These are phyloP conservation scores for Musa schizocarpa DNA, from an alignment of 176 grass and related monocot genomes.

Conservation along the genomic window DNA sequence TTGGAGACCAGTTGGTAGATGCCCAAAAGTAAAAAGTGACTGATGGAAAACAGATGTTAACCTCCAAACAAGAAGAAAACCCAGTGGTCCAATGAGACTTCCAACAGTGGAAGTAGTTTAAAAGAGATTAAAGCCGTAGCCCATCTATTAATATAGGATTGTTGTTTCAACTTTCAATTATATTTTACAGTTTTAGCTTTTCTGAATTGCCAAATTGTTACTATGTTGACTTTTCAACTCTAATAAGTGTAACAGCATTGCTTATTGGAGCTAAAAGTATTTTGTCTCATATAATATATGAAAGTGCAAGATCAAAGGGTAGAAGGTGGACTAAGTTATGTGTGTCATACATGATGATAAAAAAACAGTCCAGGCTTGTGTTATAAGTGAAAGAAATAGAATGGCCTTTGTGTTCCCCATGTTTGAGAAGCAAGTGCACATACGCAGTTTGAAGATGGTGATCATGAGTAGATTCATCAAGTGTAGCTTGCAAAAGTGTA, in stretches of 20 bases:
- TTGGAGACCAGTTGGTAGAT: neutral
- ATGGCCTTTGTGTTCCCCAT: no score
- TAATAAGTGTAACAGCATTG: neutral
- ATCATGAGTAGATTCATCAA: no score
- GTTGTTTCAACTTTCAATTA: neutral
- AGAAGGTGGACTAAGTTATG: neutral
- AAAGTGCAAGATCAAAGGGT: neutral
- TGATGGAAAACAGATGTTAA: neutral
- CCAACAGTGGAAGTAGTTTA: neutral
- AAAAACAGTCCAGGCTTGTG: neutral
- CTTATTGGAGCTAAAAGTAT: neutral
- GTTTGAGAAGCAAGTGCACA: no score
- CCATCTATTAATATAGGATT: neutral
- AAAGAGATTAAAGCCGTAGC: neutral
- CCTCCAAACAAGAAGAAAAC: neutral
- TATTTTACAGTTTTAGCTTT: neutral
- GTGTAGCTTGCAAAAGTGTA: no score
- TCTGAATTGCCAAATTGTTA: neutral
- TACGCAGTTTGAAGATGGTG: no score
- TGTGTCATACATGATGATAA: neutral
- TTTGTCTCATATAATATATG: neutral
- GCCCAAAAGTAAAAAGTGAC: neutral
- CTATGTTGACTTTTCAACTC: neutral
- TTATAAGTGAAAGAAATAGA: neutral
- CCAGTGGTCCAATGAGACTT: neutral